Conservation (phyloP, 371 early-diverging fungal species). For the Circinella minor region DNA sequence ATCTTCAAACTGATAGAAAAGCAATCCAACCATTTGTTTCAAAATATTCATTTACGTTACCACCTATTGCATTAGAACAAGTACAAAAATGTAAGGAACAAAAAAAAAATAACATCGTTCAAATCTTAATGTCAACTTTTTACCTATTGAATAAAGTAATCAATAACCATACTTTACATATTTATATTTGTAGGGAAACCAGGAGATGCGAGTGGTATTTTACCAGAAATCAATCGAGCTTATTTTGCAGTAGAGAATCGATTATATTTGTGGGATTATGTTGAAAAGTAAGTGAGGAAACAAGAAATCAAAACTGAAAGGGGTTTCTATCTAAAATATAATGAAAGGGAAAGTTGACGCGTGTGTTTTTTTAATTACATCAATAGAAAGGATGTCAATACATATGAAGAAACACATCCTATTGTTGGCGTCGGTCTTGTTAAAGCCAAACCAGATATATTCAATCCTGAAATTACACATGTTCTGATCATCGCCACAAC, state of each 20-base stretch:
- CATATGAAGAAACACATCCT: constrained; percentile 83
- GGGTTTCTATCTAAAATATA: constrained; percentile 24
- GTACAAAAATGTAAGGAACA: constrained; percentile 21
- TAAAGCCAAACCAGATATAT: constrained; percentile 74
- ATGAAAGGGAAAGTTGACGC: not conserved
- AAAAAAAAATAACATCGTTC: not conserved
- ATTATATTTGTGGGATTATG: constrained; percentile 89
- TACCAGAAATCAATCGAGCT: constrained; percentile 83
- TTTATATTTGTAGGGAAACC: constrained; percentile 24
- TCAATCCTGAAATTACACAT: constrained; percentile 79
- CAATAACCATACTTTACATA: no score
- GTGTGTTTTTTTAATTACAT: not conserved
- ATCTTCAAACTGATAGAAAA: constrained; percentile 7
- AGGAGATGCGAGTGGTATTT: constrained; percentile 37
- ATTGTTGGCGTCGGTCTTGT: constrained; percentile 85
- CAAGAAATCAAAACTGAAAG: not conserved
- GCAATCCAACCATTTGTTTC: constrained; percentile 22
- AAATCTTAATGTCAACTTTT: not conserved
- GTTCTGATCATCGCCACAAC: constrained; percentile 87
- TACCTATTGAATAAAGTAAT: no score
- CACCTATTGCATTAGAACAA: constrained; percentile 23
- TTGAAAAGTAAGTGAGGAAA: constrained; percentile 48
- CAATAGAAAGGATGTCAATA: constrained; percentile 61
- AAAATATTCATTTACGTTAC: constrained; percentile 23
- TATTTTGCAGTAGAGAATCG: constrained; percentile 89